Base-by-base conservation (phyloP, 176 grass and related monocot species). In the Bromus sterilis region DNA sequence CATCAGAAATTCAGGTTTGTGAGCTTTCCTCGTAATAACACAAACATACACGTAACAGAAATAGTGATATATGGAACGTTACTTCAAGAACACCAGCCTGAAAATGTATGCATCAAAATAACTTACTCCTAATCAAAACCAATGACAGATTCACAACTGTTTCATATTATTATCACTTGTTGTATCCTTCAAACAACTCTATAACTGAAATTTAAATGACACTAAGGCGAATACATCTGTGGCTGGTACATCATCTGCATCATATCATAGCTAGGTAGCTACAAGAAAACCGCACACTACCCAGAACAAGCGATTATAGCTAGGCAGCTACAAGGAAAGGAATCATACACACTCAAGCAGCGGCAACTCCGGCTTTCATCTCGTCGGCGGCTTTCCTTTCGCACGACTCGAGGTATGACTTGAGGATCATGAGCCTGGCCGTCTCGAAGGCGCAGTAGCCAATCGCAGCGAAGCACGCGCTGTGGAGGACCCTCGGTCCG, bases 361-460 rank as follows among this genome's bases (percentile, higher is more conserved):
- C 28, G 0, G 63, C 77, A 44, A 20, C 72, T 64, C 62, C 77
- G 0, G 53, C 25, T 51, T 85, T 85, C 32, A 37, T 20, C 56
- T 61, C 73, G 3, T 9, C 76, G 0, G 68, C 28, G 21, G 61
- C 88, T 16, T 80, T 82, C 34, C 82, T 87, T 18, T 89, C 32
- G 26, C 86, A 89, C 29, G 65, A 58, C 58, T 91, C 84, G 4
- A 91, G 46, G 67, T 93, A 93, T 23, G 80, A 73, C 46, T 91
- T 82, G 30, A 94, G 76, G 29, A 98, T 93, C 11, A 84, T 87
- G 14, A 95, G 83, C 80, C 91, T 95, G 10, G 83, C 92, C 0
- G 93, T 98, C 85, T 98, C 96, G 0, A 98, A 98, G 57, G 96
- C 84, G 7, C 78, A 98, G 89, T 98, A 95, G 1, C 96, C 96